These are phyloP conservation scores for Floccularia luteovirens DNA, from an alignment of 768 basidiomycete genomes.

Conservation along the genomic window DNA sequence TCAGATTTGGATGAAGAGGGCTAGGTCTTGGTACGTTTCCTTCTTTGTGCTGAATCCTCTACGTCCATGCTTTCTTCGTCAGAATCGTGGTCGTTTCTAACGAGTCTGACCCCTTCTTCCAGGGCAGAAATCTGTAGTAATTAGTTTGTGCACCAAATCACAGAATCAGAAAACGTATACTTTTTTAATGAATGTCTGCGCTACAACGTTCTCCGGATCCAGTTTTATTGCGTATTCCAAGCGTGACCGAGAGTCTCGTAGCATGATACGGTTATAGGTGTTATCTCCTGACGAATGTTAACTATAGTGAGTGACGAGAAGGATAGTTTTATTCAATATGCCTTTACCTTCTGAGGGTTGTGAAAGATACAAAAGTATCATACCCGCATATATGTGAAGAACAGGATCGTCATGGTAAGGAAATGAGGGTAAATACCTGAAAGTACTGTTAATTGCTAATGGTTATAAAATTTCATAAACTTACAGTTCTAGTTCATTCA, in stretches of 20 bases:
- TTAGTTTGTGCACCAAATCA: background rate
- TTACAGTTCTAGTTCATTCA: slow-evolving; percentile 83
- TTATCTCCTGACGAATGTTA: slow-evolving; percentile 4
- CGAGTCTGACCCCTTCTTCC: background rate
- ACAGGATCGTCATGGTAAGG: slow-evolving; percentile 80
- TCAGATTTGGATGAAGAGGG: slow-evolving; percentile 69
- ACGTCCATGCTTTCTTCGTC: slow-evolving; percentile 25
- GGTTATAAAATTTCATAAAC: slow-evolving; percentile 4
- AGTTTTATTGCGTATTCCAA: slow-evolving; percentile 55
- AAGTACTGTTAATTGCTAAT: slow-evolving; percentile 6
- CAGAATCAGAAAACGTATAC: slow-evolving; percentile 17
- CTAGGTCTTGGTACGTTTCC: slow-evolving; percentile 13
- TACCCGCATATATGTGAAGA: slow-evolving; percentile 78
- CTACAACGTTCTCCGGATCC: slow-evolving; percentile 50
- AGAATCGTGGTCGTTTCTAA: slow-evolving; percentile 15
- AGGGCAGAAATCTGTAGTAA: background rate
- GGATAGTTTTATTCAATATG: background rate
- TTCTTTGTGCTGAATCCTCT: slow-evolving; percentile 12
- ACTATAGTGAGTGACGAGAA: slow-evolving; percentile 2
- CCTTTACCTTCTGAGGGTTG: slow-evolving; percentile 22
- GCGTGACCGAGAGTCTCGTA: slow-evolving; percentile 55
- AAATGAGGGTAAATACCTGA: slow-evolving; percentile 78
- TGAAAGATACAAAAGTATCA: slow-evolving; percentile 60
- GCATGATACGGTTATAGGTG: slow-evolving; percentile 22
- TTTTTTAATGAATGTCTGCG: slow-evolving; percentile 45